Base-by-base conservation (phyloP, 192 early-diverging fungal species). In the Mortierella hygrophila region DNA sequence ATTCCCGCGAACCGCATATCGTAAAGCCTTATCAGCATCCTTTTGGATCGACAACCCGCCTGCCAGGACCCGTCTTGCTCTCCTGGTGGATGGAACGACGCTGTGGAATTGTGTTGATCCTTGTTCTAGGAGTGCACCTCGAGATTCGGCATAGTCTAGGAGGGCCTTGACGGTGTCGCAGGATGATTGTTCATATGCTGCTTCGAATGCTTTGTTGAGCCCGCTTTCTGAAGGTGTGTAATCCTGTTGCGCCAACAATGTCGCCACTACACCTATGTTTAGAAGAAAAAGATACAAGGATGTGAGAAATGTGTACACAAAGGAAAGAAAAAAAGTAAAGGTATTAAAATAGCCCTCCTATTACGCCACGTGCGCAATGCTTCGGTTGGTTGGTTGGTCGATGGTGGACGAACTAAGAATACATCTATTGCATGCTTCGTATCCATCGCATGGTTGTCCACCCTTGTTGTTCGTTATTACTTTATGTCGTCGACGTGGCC, bases 161-260 rank as follows among this genome's bases (percentile, higher is more conserved):
- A 86, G 75, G 6, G 79, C 79, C 72, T 75, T 81, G 29, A 81
- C 75, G n/a, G 84, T 86, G 40, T 42, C 44, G 41, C 75, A 72
- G 46, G 72, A 68, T 38, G 84, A 86, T 23, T 86, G 84, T 37
- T 72, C 70, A 38, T 86, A 86, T 1, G 84, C 84, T 4, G 75
- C 79, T 55, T 86, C 84, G 35, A 86, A 86, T 0, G 84, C 84
- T 40, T 86, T 86, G 72, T 86, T 81, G 23, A 86, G 84, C 60
- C 84, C 84, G 16, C 52, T 81, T 15, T 86, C 84, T 13, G 84
- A 86, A 18, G 84, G 84, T 15, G 49, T 18, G 47, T 86, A 86
- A 46, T 72, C 83, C 4, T 54, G 35, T n/a, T 85, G 78, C 38
- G 54, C 74, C 18, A 85, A 69, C 21, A 85, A 70, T n/a, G 76